phyloP scores from a whole-genome alignment of 345 rosid genomes.

The Eucalyptus sp. region DNA sequence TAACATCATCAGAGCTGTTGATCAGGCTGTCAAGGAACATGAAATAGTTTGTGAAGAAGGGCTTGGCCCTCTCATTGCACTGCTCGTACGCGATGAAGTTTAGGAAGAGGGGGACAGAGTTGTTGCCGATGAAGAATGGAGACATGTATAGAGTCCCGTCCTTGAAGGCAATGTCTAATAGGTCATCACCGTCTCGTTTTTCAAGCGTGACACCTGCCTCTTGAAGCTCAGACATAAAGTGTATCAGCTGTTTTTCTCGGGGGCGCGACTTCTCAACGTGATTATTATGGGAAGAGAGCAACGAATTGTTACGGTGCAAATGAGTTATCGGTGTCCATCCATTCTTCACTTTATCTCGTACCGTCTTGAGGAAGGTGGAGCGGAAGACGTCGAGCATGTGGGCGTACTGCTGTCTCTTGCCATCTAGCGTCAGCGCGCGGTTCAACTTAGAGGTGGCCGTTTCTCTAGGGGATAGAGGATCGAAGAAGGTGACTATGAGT shows the following conservation, averaged over 20 bases:
- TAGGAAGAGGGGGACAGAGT: not conserved
- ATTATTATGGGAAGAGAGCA: not conserved
- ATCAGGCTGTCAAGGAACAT: slow-evolving; percentile 5
- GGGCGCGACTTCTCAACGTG: not conserved
- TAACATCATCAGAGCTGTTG: not conserved
- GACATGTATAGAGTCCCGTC: not conserved
- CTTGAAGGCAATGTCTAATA: not conserved
- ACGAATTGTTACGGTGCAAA: not conserved
- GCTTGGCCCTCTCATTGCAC: not conserved
- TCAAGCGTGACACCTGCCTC: not conserved
- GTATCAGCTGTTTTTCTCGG: not conserved
- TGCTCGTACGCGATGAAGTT: slow-evolving; percentile 2
- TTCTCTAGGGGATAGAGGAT: not conserved
- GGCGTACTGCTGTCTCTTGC: not conserved
- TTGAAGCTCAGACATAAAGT: not conserved
- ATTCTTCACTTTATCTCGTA: not conserved
- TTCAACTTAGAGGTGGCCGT: not conserved
- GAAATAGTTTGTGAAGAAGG: slow-evolving; percentile 2
- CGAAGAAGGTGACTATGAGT: slow-evolving; percentile 1
- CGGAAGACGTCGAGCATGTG: slow-evolving; percentile 2
- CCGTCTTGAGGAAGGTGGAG: not conserved
- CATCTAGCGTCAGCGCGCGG: not conserved
- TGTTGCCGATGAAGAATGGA: not conserved
- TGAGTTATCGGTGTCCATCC: not conserved
- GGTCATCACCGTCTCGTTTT: not conserved